Base-by-base conservation (phyloP, 768 basidiomycete genomes). In the Suillus occidentalis region DNA sequence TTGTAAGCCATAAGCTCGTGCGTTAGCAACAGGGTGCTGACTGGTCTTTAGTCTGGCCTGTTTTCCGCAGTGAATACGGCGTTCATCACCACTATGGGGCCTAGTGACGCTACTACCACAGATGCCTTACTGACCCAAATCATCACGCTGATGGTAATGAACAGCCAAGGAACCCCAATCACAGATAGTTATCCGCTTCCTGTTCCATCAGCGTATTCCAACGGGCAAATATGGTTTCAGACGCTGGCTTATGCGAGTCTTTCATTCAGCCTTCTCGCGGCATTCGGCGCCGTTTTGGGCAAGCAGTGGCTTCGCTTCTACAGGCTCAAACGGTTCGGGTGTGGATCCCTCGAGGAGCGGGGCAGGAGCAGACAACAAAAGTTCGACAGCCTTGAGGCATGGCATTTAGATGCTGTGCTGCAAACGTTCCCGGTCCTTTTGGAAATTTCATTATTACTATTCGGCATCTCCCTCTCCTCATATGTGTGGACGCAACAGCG, bases 381-480 rank as follows among this genome's bases (percentile, higher is more conserved):
- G 57, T 39, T 69, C 13, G 40, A 59, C 37, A 68, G 68, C 28
- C 67, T 68, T 36, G 25, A 61, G 25, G 43, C 53, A 7, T 68
- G 67, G 67, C 67, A 68, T 52, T 69, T 68, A 13, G 55, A 65
- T 34, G 50, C 67, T 20, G 57, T 69, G 28, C 49, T 68, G 39
- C 64, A 68, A 37, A 22, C 42, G n/a, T 60, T 68, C 22, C 67
- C 67, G 4, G 50, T 68, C 13, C 49, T 68, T 20, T 42, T 68
- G 37, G 68, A 68, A 34, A 50, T 69, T 16, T 68, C 67, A 7
- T 50, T 68, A 22, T 52, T 69, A 36, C 52, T 69, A 8, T 68
- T 69, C 43, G 60, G 64, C 3, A 59, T 63, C 31, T 65, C 68
- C 16, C 61, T 69, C 39, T 39, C 68, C 2, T 25, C 60, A 16